A percentile compares a stretch with the other conserved stretches of the same genome.
These are phyloP conservation scores for Cantharellus anzutake DNA, from an alignment of 768 basidiomycete species.

Conservation along the genomic window DNA sequence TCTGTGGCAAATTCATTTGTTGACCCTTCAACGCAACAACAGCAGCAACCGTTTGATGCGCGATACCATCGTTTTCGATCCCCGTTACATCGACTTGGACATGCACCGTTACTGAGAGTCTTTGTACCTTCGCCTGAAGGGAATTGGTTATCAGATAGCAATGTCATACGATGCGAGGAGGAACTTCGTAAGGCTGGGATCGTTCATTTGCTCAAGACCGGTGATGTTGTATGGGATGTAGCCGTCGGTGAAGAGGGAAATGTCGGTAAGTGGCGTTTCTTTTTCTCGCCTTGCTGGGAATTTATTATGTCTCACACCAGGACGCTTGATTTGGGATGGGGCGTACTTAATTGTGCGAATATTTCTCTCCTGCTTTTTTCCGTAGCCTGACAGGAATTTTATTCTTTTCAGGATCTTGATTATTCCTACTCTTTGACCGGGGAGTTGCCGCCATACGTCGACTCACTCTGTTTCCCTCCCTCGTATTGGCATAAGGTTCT, in stretches of 20 bases:
- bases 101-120: constrained; percentile 59
- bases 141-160: constrained; percentile 68
- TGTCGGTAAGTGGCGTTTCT: no score
- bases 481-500: constrained; percentile 82
- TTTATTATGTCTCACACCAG: no score
- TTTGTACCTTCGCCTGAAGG: constrained; percentile 79
- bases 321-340: no score
- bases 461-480: constrained; percentile 62
- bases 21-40: neutral
- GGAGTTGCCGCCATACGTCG: constrained; percentile 64
- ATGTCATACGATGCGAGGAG: constrained; percentile 64
- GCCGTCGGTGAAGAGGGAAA: constrained; percentile 78
- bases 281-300: no score
- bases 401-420: constrained; percentile 47
- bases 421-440: constrained; percentile 60
- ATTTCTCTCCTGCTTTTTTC: constrained; percentile 1
- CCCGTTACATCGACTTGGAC: constrained; percentile 46
- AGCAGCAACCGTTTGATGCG: neutral
- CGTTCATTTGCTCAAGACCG: constrained; percentile 39
- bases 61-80: constrained; percentile 30
- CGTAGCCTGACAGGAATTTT: neutral
- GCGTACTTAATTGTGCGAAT: constrained; percentile 61
- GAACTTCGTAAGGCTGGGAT: constrained; percentile 59
- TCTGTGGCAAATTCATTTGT: neutral
- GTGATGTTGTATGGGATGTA: constrained; percentile 76